Evolutionary conservation across 2,329 filamentous ascomycete species (phyloP).

Genomic region (Periconia sp.): DNA sequence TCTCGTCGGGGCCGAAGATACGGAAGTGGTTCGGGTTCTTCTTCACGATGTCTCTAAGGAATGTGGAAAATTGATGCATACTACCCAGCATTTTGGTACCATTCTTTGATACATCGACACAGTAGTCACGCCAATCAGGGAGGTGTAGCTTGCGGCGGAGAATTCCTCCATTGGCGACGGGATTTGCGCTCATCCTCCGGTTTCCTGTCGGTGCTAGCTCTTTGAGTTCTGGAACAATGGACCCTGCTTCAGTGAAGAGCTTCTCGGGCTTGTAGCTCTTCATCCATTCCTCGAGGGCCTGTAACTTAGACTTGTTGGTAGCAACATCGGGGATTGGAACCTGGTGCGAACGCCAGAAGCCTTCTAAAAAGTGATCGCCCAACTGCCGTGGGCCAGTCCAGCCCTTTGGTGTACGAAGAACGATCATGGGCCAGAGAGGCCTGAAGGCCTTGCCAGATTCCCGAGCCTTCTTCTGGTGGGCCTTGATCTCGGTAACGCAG

Average conservation of each 20-base stretch:
- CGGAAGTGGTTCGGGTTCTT: conserved; percentile 73
- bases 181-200: conserved; percentile 78
- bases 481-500: conserved; percentile 72
- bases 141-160: conserved; percentile 71
- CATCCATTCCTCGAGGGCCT: conserved; percentile 78
- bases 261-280: conserved; percentile 75
- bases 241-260: conserved; percentile 69
- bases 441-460: conserved; percentile 72
- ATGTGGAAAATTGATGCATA: conserved; percentile 73
- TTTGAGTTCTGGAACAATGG: conserved; percentile 66
- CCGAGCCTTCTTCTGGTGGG: conserved; percentile 73
- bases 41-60: conserved; percentile 71
- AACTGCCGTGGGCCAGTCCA: conserved; percentile 79
- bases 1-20: conserved; percentile 80
- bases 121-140: conserved; percentile 73
- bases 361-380: conserved; percentile 72
- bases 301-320: conserved; percentile 69
- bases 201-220: conserved; percentile 69
- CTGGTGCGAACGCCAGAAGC: conserved; percentile 82
- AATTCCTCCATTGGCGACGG: conserved; percentile 73
- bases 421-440: conserved; percentile 78
- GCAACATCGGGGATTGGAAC: conserved; percentile 75
- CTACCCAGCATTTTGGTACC: conserved; percentile 64
- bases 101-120: conserved; percentile 65
- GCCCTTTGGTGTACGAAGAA: conserved; percentile 78